Evolutionary conservation across 768 basidiomycete genomes (phyloP), one percentile per base, ranked within the genome.

Genomic region (Boletus fagicola): DNA sequence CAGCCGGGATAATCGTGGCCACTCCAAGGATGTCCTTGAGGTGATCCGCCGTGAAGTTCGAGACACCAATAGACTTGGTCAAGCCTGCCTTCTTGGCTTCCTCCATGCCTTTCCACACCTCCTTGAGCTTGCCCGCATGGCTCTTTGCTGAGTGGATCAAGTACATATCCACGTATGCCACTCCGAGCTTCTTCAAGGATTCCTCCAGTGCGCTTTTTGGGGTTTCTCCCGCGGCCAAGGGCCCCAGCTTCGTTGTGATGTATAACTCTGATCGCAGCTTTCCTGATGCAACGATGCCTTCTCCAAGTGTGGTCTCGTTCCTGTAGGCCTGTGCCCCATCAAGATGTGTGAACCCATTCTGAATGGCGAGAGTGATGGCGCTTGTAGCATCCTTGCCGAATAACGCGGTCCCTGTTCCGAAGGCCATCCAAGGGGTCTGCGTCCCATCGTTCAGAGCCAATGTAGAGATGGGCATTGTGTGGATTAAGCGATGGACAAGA

Each of bases 81-180:
- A 74, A 60, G 12, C 78, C 78, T 7, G 71, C 78, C 22, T 65
- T 65, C 63, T 83, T 75, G 38, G 82, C 72, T 40, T 78, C 79
- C 63, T 88, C 86, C 80, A 89, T 80, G 6, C 73, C 80, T 47
- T 76, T 76, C 87, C 87, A 88, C 50, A 81, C 67, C 26, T 81
- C 76, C 54, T 74, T 74, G 51, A 87, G 69, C 51, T 70, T 78
- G 22, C 78, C 80, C 39, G 62, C 70, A 45, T 76, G 72, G 4
- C 68, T 56, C 6, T 56, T 62, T 4, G 83, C 74, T 44, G 62
- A 65, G 63, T 90, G 88, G 51, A 91, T 75, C 56, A 89, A 72
- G 70, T 82, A 88, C 54, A 87, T 68, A 65, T 88, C 86, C 13
- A 88, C 83, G 44, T 78, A 78, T 53, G 82, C 75, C 51, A 84